Conservation (phyloP, 2,329 filamentous ascomycete species). For the Cladosporium velox region DNA sequence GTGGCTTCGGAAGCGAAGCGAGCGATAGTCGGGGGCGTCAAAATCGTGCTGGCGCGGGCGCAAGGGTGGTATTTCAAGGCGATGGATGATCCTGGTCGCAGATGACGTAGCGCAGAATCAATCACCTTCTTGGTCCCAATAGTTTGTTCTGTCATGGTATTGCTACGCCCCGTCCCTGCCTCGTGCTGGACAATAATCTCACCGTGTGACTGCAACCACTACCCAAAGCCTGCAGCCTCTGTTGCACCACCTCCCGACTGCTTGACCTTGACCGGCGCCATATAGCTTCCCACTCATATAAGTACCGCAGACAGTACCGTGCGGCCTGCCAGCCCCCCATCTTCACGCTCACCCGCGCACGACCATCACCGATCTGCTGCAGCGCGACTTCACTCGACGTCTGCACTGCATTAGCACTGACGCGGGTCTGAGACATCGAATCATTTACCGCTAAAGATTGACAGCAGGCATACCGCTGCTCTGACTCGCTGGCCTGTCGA, state of each 20-base stretch:
- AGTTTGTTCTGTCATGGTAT: not conserved
- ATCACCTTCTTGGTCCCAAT: not conserved
- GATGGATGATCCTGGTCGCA: conserved; percentile 10
- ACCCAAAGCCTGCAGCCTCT: conserved; percentile 4
- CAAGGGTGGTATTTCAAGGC: conserved; percentile 7
- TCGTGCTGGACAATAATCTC: not conserved
- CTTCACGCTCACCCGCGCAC: not conserved
- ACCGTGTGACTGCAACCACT: not conserved
- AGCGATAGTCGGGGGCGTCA: not conserved
- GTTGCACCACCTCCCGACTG: conserved; percentile 5
- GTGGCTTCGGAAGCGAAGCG: not conserved
- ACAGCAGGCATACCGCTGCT: conserved; percentile 12
- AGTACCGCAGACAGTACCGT: not conserved
- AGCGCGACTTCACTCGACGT: conserved; percentile 16
- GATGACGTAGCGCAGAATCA: conserved; percentile 1
- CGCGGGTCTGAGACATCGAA: conserved; percentile 19
- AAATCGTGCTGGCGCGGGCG: not conserved
- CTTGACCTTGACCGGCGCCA: not conserved
- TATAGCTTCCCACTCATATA: not conserved
- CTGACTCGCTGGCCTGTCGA: conserved; percentile 7
- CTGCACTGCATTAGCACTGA: conserved; percentile 21
- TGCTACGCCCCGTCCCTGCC: conserved; percentile 1
- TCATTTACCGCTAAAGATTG: conserved; percentile 20
- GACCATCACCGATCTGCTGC: conserved; percentile 12
- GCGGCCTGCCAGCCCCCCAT: not conserved